Evolutionary conservation across 192 early-diverging fungal species (phyloP).

Genomic region (Phycomyces blakesleeanus): DNA sequence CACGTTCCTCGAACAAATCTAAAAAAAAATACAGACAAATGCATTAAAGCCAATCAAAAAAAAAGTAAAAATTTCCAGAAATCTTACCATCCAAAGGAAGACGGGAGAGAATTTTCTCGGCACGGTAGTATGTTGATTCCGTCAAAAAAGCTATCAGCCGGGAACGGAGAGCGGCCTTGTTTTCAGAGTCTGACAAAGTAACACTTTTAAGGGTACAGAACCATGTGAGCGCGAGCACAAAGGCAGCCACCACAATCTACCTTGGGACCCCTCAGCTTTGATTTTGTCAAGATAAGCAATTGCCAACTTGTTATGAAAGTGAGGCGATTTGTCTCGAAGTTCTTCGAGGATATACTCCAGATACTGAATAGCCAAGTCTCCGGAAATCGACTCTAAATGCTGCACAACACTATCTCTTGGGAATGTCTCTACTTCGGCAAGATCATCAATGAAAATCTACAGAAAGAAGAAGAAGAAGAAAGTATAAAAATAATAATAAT

Average conservation of each 20-base stretch:
- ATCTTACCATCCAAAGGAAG: constrained; percentile 67
- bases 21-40: not conserved
- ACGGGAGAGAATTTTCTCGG: constrained; percentile 67
- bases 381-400: constrained; percentile 65
- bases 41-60: no score
- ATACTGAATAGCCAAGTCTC: constrained; percentile 69
- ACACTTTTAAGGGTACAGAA: not conserved
- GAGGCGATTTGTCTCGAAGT: constrained; percentile 60
- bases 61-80: no score
- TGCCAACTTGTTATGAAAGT: constrained; percentile 79
- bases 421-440: constrained; percentile 56
- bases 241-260: not conserved
- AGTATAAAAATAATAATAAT: constrained; percentile 8
- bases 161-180: not conserved
- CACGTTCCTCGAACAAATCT: constrained; percentile 81
- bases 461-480: not conserved
- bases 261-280: constrained; percentile 10
- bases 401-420: constrained; percentile 57
- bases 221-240: constrained; percentile 1
- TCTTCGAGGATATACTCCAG: constrained; percentile 77
- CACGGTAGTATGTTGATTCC: constrained; percentile 63
- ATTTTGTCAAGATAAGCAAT: constrained; percentile 74
- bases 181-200: constrained; percentile 3
- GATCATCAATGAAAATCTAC: constrained; percentile 57
- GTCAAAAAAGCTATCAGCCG: constrained; percentile 68